Evolutionary conservation across 352 stramenopile genomes (phyloP).

Genomic region (Globisporangium parvum): DNA sequence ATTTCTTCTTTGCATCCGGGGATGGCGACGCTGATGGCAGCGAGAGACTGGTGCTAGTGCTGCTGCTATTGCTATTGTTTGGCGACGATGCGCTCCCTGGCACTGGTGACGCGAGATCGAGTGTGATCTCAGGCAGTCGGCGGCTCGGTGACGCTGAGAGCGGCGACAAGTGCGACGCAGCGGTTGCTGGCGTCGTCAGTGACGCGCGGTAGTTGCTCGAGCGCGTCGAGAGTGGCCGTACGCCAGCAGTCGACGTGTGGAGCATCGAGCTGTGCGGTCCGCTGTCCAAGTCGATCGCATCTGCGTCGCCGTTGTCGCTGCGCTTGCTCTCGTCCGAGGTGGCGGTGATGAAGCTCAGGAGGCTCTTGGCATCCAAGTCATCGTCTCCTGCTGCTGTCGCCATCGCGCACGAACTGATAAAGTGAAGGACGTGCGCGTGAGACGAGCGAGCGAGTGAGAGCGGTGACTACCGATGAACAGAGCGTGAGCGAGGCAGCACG

Average conservation of each 20-base stretch:
- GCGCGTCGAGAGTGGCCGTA: background rate
- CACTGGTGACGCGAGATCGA: conserved; percentile 4
- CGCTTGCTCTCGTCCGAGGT: background rate
- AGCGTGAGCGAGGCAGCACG: no score
- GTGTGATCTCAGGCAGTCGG: conserved; percentile 10
- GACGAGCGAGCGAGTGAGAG: no score
- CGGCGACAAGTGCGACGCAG: background rate
- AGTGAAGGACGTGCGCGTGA: background rate
- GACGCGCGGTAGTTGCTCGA: conserved; percentile 2
- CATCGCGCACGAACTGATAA: background rate
- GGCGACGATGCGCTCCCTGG: background rate
- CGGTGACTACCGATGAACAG: no score
- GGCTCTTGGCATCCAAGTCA: conserved; percentile 8
- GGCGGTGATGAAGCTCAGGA: background rate
- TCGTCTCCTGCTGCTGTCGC: background rate
- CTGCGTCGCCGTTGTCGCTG: background rate
- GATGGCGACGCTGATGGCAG: conserved; percentile 5
- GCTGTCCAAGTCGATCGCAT: conserved; percentile 1
- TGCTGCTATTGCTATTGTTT: background rate
- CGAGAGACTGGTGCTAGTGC: background rate
- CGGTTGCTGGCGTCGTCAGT: background rate
- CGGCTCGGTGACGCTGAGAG: background rate
- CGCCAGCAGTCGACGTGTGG: background rate
- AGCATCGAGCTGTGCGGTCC: conserved; percentile 1
- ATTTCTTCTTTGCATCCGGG: conserved; percentile 7